Evolutionary conservation across 139 green algal genomes (phyloP).

Genomic region (Closterium sp.): DNA sequence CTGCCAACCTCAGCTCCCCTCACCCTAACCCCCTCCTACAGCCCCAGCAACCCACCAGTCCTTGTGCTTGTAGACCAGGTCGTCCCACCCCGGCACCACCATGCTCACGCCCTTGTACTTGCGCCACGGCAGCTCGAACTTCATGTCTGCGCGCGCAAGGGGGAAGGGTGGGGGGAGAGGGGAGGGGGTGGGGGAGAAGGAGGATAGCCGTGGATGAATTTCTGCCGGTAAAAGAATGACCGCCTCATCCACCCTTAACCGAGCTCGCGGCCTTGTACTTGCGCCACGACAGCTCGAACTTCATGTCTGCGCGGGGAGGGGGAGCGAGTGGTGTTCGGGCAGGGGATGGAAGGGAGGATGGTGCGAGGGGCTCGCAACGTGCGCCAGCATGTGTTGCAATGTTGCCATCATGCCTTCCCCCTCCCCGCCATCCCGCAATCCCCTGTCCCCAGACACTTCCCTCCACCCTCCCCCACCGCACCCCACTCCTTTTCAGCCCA

Average conservation of each 20-base stretch:
- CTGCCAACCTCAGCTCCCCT: background rate
- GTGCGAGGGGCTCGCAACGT: background rate
- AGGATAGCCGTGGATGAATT: too few species aligned
- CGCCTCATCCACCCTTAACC: too few species aligned
- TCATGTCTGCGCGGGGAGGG: constrained; percentile 25
- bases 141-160: constrained; percentile 25
- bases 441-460: background rate
- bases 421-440: background rate
- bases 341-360: background rate
- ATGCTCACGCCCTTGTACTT: constrained; percentile 26
- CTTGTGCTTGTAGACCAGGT: constrained; percentile 14
- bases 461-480: background rate
- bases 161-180: too few species aligned
- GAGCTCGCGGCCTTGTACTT: constrained; percentile 6
- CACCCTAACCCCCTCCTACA: background rate
- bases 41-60: constrained; percentile 2
- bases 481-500: background rate
- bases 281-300: constrained; percentile 26
- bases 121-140: too few species aligned
- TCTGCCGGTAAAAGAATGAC: too few species aligned
- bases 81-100: constrained; percentile 27
- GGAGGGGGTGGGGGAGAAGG: background rate
- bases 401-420: too few species aligned
- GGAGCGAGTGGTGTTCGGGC: background rate
- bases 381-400: too few species aligned